Conservation (phyloP, 805 yeast species). For the Komagataella ulmi region DNA sequence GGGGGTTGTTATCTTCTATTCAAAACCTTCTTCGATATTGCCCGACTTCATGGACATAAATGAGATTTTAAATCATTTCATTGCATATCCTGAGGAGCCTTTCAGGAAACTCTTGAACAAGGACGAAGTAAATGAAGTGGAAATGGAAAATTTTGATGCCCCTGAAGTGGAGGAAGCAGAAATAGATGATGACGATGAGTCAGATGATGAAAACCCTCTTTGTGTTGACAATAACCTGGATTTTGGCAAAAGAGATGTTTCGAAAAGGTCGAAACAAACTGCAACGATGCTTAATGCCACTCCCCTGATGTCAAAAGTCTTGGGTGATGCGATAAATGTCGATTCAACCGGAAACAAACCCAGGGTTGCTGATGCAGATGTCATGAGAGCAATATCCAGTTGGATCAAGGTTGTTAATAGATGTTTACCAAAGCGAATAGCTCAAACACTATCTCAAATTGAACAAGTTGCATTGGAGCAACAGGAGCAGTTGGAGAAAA, state of each 20-base stretch:
- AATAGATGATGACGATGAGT: background rate
- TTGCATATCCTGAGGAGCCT: background rate
- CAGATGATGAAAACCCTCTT: background rate
- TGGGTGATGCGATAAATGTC: background rate
- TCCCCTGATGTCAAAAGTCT: background rate
- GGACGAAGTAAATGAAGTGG: background rate
- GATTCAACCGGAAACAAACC: background rate
- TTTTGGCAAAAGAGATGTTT: background rate
- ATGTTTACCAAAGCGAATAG: conserved; percentile 3
- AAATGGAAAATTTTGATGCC: background rate
- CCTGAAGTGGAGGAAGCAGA: background rate
- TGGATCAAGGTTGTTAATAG: conserved; percentile 3
- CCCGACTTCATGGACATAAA: background rate
- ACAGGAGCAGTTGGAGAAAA: background rate
- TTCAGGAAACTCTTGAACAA: background rate
- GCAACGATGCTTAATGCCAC: background rate
- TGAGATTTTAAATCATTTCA: background rate
- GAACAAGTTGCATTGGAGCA: conserved; percentile 7
- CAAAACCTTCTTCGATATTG: conserved; percentile 1
- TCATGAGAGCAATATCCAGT: background rate
- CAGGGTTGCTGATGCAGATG: background rate
- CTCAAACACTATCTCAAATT: conserved; percentile 5
- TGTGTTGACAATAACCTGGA: background rate
- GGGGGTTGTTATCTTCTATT: background rate
- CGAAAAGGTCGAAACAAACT: background rate